These are phyloP conservation scores for Helichrysum umbraculigerum DNA, from an alignment of 129 eudicot species.

Conservation along the genomic window DNA sequence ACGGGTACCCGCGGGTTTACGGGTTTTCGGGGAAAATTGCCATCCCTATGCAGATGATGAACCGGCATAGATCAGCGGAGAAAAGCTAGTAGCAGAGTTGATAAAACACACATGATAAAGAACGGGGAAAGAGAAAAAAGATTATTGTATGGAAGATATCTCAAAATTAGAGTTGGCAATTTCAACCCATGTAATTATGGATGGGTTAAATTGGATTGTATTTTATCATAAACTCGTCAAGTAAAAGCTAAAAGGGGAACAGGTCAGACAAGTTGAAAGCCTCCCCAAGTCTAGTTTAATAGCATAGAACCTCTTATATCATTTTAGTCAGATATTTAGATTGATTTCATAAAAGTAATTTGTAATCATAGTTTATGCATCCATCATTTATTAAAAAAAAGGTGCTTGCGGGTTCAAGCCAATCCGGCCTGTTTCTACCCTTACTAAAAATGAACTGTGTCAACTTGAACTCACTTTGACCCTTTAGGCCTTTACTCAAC, in stretches of 20 bases:
- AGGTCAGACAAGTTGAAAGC: background rate
- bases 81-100: constrained; percentile 1
- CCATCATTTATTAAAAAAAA: background rate
- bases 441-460: background rate
- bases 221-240: background rate
- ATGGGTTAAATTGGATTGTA: background rate
- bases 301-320: background rate
- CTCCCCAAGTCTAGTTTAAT: background rate
- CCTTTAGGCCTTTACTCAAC: background rate
- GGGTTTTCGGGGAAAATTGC: too few relatives aligned
- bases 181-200: background rate
- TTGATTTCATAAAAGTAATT: background rate
- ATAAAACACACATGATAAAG: constrained; percentile 1
- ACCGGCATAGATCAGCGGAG: background rate
- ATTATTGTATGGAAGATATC: background rate
- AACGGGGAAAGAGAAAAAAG: background rate
- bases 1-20: too few relatives aligned
- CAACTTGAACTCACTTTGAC: background rate
- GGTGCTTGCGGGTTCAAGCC: background rate
- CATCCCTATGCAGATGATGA: constrained; percentile 19
- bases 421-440: background rate
- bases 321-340: background rate
- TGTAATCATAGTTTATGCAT: background rate
- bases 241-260: background rate
- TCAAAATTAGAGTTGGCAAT: background rate